phyloP scores from a whole-genome alignment of 1,284 basidiomycete genomes.

The Amylostereum areolatum region DNA sequence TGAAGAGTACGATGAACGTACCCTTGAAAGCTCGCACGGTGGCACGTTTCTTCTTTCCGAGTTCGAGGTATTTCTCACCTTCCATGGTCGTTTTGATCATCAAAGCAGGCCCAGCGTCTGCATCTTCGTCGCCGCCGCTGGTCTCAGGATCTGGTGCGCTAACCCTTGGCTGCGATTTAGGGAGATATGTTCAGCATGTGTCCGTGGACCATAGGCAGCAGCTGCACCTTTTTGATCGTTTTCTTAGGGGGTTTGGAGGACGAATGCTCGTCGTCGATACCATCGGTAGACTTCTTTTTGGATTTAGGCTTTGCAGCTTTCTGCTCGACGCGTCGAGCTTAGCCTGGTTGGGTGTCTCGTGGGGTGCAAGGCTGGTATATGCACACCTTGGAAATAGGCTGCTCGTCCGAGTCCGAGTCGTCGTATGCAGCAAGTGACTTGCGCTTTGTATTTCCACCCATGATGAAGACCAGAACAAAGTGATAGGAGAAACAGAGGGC shows the following conservation, averaged over 20 bases:
- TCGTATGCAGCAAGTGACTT: too few species aligned
- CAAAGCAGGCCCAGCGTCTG: slow-evolving; percentile 8
- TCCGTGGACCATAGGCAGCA: background rate
- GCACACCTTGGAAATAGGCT: too few species aligned
- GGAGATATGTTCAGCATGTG: background rate
- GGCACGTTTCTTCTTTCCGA: slow-evolving; percentile 68
- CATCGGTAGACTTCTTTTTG: too few species aligned
- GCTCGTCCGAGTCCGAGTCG: too few species aligned
- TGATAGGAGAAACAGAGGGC: too few species aligned
- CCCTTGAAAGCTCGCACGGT: slow-evolving; percentile 72
- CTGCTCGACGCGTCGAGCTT: too few species aligned
- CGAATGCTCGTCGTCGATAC: too few species aligned
- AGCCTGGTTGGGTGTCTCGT: too few species aligned
- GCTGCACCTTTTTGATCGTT: slow-evolving; percentile 9
- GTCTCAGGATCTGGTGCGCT: background rate
- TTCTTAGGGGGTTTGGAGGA: background rate
- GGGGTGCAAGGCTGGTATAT: too few species aligned
- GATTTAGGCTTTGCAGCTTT: too few species aligned
- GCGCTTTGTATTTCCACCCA: too few species aligned
- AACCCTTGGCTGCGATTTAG: slow-evolving; percentile 5
- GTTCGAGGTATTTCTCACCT: slow-evolving; percentile 58
- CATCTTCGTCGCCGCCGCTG: slow-evolving; percentile 8
- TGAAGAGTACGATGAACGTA: slow-evolving; percentile 9
- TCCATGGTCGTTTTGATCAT: slow-evolving; percentile 28
- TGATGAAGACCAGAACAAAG: too few species aligned